These are phyloP conservation scores for Xylariomycetidae sp. DNA, from an alignment of 2,329 filamentous ascomycete species.

Conservation along the genomic window DNA sequence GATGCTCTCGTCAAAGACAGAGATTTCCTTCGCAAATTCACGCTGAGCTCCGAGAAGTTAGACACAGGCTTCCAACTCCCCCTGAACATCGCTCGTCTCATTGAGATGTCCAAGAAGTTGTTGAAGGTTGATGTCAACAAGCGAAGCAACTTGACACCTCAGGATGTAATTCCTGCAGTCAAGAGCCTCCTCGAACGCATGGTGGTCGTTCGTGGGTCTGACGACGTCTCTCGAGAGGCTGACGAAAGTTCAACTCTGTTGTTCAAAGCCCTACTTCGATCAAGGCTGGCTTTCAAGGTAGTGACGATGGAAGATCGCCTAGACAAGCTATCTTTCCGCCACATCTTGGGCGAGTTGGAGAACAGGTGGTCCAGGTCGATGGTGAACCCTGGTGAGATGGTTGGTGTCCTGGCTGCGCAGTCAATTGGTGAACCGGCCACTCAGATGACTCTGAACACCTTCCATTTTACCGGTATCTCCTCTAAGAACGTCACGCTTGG, in stretches of 20 bases:
- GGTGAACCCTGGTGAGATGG: slow-evolving; percentile 95
- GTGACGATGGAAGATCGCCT: slow-evolving; percentile 81
- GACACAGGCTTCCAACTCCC: slow-evolving; percentile 87
- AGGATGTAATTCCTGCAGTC: slow-evolving; percentile 79
- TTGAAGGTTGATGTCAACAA: slow-evolving; percentile 85
- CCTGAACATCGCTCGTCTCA: slow-evolving; percentile 85
- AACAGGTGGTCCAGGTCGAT: slow-evolving; percentile 80
- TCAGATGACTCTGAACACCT: slow-evolving; percentile 99
- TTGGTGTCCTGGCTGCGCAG: slow-evolving; percentile 93
- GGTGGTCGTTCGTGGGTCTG: slow-evolving; percentile 79
- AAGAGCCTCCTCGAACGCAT: slow-evolving; percentile 70
- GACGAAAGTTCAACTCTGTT: slow-evolving; percentile 84
- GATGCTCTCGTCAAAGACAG: slow-evolving; percentile 74
- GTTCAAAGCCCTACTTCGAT: slow-evolving; percentile 88
- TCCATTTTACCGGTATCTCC: slow-evolving; percentile 99
- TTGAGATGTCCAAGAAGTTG: slow-evolving; percentile 82
- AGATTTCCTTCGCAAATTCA: slow-evolving; percentile 66
- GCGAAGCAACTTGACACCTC: slow-evolving; percentile 84
- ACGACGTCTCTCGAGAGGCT: slow-evolving; percentile 78
- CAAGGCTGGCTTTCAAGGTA: slow-evolving; percentile 86
- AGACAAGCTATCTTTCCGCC: slow-evolving; percentile 87
- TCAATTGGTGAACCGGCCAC: slow-evolving; percentile 98
- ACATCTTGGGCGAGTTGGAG: slow-evolving; percentile 86
- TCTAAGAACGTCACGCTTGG: slow-evolving; percentile 99
- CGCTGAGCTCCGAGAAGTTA: slow-evolving; percentile 59